phyloP scores from a whole-genome alignment of 306 rosid genomes.

The Citrullus amarus region DNA sequence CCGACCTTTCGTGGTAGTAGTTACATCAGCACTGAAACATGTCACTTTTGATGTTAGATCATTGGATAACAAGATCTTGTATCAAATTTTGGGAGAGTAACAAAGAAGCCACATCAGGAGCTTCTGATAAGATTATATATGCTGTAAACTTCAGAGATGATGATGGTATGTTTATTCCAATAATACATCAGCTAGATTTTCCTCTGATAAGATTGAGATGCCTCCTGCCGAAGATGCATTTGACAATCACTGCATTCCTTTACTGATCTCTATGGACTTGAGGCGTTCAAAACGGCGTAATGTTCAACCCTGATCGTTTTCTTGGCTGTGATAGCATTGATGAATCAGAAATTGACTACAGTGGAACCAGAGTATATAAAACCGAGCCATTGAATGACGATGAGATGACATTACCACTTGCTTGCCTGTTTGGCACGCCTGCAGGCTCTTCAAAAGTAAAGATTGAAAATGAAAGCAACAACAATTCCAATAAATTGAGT shows the following conservation, averaged over 20 bases:
- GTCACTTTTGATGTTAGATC: constrained; percentile 52
- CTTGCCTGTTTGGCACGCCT: constrained; percentile 27
- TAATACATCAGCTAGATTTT: constrained; percentile 32
- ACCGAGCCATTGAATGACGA: constrained; percentile 31
- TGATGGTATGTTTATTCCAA: constrained; percentile 30
- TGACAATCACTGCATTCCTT: constrained; percentile 22
- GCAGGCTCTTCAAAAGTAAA: constrained; percentile 13
- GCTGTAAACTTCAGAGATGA: constrained; percentile 48
- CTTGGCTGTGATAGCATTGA: constrained; percentile 40
- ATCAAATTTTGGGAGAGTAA: constrained; percentile 44
- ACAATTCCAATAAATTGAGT: not conserved
- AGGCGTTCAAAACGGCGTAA: constrained; percentile 84
- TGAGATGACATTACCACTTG: constrained; percentile 49
- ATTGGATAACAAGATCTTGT: constrained; percentile 49
- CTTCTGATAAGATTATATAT: constrained; percentile 19
- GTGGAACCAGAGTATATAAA: constrained; percentile 42
- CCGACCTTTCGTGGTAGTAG: constrained; percentile 71
- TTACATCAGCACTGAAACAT: constrained; percentile 44
- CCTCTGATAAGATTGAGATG: constrained; percentile 10
- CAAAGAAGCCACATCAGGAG: constrained; percentile 11
- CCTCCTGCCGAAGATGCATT: constrained; percentile 9
- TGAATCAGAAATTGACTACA: constrained; percentile 46
- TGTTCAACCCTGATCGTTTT: constrained; percentile 83
- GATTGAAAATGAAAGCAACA: constrained; percentile 8
- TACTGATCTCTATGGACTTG: constrained; percentile 29